Percentiles rank a stretch among this genome's conserved stretches.
Evolutionary conservation across 345 rosid species (phyloP).

Genomic region (Limnanthes douglasii): DNA sequence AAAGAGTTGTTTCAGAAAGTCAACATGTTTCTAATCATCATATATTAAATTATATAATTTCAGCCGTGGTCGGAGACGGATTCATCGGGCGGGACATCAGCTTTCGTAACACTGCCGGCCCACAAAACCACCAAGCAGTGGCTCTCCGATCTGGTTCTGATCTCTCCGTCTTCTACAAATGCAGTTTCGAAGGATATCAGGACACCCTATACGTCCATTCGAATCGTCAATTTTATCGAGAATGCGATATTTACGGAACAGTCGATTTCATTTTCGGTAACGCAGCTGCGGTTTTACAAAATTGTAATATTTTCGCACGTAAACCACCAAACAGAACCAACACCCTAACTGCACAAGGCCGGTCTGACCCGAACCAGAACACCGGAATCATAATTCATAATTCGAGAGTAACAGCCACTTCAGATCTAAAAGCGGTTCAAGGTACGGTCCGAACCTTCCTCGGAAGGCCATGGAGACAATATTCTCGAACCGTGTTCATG

Average conservation of each 20-base stretch:
- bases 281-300: conserved; percentile 39
- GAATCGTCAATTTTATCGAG: conserved; percentile 47
- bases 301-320: conserved; percentile 34
- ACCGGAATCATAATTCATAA: conserved; percentile 48
- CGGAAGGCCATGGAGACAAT: conserved; percentile 48
- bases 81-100: conserved; percentile 49
- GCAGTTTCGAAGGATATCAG: conserved; percentile 52
- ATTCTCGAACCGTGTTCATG: conserved; percentile 33
- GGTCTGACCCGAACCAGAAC: conserved; percentile 46
- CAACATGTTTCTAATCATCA: no score
- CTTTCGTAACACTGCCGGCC: conserved; percentile 59
- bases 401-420: conserved; percentile 30
- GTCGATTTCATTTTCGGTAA: conserved; percentile 51
- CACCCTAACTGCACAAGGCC: conserved; percentile 38
- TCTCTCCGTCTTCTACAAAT: conserved; percentile 45
- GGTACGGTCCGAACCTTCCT: conserved; percentile 39
- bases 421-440: conserved; percentile 28
- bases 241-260: conserved; percentile 46
- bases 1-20: no score
- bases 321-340: conserved; percentile 27
- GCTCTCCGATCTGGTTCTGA: conserved; percentile 60
- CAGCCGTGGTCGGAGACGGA: conserved; percentile 50
- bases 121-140: conserved; percentile 48
- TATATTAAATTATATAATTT: conserved; percentile 1
- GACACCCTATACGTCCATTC: conserved; percentile 59